Base-by-base conservation (phyloP, 2,329 filamentous ascomycete species). In the Penicillium sp. region DNA sequence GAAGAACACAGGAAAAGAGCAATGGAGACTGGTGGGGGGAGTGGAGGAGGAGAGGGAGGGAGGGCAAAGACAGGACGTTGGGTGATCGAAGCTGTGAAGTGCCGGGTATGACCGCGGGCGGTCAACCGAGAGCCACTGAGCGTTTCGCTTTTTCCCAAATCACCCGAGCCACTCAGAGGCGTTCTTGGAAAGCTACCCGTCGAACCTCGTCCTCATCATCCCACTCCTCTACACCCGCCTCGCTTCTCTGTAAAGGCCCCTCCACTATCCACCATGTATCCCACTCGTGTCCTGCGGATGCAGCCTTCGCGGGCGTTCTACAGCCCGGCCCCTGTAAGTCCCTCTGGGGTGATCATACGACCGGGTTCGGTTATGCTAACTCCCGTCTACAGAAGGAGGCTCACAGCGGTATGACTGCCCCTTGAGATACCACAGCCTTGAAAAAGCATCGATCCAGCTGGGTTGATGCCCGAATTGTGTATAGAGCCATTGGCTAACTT, bases 251-350 rank as follows among this genome's bases (percentile, higher is more conserved):
- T 17, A 29, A 34, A 45, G 44, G 34, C 36, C 36, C 32, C 41
- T 39, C 28, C 32, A 30, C 36, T 39, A 34, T n/a, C 45, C 73
- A 77, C 68, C 45, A 86, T 86, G 83, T 79, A 77, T 67, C 72
- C 82, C 63, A 81, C 83, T 61, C 74, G 76, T 59, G 72, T 77
- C 63, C 70, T 87, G 62, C 76, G 78, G 62, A 83, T 84, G 78
- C 79, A 70, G 62, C 63, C 68, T 54, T 59, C 70, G 33, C 62
- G 64, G 54, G 58, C 63, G 42, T 60, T 72, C 59, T 70, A 68
- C 59, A 67, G 74, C 66, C 81, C 85, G 56, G 69, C 87, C 62
- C 86, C 86, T 59, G 87, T 91, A 75, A 74, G 83, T 54, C 33
- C 29, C 30, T 44, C 20, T 28, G 39, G 31, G 36, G 30, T 45